These are phyloP conservation scores for Aspergillus tanneri DNA, from an alignment of 2,329 filamentous ascomycete genomes.

Conservation along the genomic window DNA sequence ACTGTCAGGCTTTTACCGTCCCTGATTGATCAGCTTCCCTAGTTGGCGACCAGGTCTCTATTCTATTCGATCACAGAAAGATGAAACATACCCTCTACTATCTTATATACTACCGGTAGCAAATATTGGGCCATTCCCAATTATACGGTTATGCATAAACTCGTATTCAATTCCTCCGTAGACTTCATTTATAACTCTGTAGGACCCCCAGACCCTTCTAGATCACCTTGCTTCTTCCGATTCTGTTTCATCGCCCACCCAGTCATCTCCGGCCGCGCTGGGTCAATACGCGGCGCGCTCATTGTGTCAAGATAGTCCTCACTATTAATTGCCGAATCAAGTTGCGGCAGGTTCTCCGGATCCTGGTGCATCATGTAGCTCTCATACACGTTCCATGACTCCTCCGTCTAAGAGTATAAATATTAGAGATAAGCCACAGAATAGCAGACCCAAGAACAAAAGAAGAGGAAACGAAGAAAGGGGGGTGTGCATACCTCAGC, in stretches of 20 bases:
- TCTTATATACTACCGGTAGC: neutral
- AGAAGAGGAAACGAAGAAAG: neutral
- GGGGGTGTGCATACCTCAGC: conserved; percentile 64
- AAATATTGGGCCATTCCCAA: too few species aligned
- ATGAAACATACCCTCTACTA: too few species aligned
- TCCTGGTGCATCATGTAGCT: conserved; percentile 64
- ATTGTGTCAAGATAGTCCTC: conserved; percentile 63
- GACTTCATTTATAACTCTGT: conserved; percentile 15
- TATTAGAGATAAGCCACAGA: conserved; percentile 14
- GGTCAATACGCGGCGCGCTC: conserved; percentile 54
- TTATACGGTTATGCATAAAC: too few species aligned
- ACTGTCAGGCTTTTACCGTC: neutral
- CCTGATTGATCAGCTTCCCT: neutral
- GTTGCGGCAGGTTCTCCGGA: conserved; percentile 44
- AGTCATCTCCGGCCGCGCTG: conserved; percentile 43
- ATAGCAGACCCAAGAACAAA: neutral
- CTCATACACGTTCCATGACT: conserved; percentile 73
- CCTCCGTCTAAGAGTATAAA: conserved; percentile 49
- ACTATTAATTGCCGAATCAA: conserved; percentile 57
- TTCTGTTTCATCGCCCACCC: conserved; percentile 48
- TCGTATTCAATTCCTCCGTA: too few species aligned
- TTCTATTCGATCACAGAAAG: neutral
- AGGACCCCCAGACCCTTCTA: too few species aligned
- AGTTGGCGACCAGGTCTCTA: neutral
- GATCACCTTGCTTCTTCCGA: conserved; percentile 35